These are phyloP conservation scores for Irpex sp. DNA, from an alignment of 1,284 basidiomycete species.

Conservation along the genomic window DNA sequence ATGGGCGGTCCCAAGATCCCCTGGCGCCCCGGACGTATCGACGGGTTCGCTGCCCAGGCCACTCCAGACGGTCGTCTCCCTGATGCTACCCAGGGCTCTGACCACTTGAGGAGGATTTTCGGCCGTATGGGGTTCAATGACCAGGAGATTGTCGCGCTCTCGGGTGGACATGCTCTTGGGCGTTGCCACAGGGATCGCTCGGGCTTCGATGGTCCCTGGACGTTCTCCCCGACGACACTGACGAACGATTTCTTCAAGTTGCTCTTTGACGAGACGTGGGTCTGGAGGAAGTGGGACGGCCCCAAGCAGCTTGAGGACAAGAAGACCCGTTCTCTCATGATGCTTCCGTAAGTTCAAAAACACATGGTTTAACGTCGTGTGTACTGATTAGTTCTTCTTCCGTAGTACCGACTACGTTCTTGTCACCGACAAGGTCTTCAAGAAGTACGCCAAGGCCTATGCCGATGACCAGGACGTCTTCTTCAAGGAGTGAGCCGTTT, in stretches of 20 bases:
- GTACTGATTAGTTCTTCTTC: not conserved
- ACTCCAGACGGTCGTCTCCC: slow-evolving; percentile 96
- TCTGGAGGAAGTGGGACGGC: slow-evolving; percentile 86
- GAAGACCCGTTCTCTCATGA: slow-evolving; percentile 88
- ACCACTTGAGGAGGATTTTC: slow-evolving; percentile 91
- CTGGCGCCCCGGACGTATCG: slow-evolving; percentile 88
- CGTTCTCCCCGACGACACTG: slow-evolving; percentile 83
- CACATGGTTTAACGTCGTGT: not conserved
- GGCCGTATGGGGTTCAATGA: slow-evolving; percentile 97
- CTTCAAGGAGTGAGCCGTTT: slow-evolving; percentile 78
- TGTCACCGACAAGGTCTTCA: slow-evolving; percentile 85
- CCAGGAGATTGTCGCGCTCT: slow-evolving; percentile 93
- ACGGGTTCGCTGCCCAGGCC: slow-evolving; percentile 71
- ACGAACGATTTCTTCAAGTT: slow-evolving; percentile 92
- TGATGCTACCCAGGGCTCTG: slow-evolving; percentile 80
- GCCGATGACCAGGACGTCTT: slow-evolving; percentile 80
- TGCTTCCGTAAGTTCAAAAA: slow-evolving; percentile 72
- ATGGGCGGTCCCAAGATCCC: slow-evolving; percentile 81
- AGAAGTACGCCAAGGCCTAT: slow-evolving; percentile 80
- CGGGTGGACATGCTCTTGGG: slow-evolving; percentile 92
- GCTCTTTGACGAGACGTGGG: slow-evolving; percentile 86
- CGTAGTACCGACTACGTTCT: slow-evolving; percentile 79
- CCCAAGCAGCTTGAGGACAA: slow-evolving; percentile 95
- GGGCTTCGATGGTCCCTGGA: slow-evolving; percentile 90
- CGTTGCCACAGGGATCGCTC: slow-evolving; percentile 87